Percentiles rank a stretch among this genome's conserved stretches.
Evolutionary conservation across 2,329 filamentous ascomycete genomes (phyloP).

Genomic region (Capronia coronata): DNA sequence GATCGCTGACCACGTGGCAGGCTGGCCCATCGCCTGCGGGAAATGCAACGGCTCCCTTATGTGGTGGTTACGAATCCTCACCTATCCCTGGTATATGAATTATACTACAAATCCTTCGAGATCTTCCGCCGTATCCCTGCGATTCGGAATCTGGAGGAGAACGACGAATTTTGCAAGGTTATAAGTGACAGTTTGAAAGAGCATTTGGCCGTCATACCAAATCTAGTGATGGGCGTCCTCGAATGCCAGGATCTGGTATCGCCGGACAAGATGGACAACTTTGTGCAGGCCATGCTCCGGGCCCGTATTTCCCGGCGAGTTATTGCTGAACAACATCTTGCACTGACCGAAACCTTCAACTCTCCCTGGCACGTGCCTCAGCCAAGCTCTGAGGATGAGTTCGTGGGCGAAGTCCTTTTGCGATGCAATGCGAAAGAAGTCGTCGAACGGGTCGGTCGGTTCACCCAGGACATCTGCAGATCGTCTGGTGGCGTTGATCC

Average conservation of each 20-base stretch:
- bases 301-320: constrained; percentile 91
- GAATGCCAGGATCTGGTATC: constrained; percentile 81
- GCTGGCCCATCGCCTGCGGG: constrained; percentile 85
- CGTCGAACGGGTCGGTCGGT: constrained; percentile 71
- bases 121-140: constrained; percentile 76
- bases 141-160: constrained; percentile 79
- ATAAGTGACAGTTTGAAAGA: constrained; percentile 74
- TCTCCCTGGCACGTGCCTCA: constrained; percentile 83
- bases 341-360: constrained; percentile 88
- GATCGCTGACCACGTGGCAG: constrained; percentile 39
- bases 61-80: constrained; percentile 93
- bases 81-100: constrained; percentile 88
- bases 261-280: constrained; percentile 73
- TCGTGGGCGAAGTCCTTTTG: constrained; percentile 91
- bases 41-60: constrained; percentile 95
- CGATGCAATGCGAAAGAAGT: constrained; percentile 88
- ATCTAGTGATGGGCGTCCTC: constrained; percentile 86
- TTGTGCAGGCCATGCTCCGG: constrained; percentile 89
- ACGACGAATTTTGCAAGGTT: constrained; percentile 75
- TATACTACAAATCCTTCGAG: constrained; percentile 97
- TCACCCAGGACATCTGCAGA: constrained; percentile 66
- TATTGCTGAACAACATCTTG: constrained; percentile 94
- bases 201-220: constrained; percentile 88
- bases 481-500: constrained; percentile 66
- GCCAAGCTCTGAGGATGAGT: constrained; percentile 68